Evolutionary conservation across 2,329 filamentous ascomycete species (phyloP), one percentile per base, ranked within the genome.

Genomic region (Fusarium protoensiforme): DNA sequence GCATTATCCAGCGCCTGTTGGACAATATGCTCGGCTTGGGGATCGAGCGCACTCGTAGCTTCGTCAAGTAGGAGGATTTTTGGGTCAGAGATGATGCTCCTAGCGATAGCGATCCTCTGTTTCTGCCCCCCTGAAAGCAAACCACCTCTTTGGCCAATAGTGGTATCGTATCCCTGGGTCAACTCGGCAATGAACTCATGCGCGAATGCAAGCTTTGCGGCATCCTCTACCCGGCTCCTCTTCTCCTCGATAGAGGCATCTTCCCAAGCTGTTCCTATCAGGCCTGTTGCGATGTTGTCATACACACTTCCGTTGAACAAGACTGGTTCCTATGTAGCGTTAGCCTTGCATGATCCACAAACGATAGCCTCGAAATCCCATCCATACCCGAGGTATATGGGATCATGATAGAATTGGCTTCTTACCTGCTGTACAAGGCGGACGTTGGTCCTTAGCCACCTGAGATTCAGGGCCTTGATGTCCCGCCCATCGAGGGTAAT

Each of bases 11-110:
- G 82, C 0, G 88, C 88, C 22, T 84, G 79, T 69, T 90, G 88
- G 1, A 91, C 88, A 16, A 87, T 82, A 1, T 82, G 79, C 53
- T 86, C 83, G 3, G 83, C 79, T 7, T 82, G 78, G 1, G 81
- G 77, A 54, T 84, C 82, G 18, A 85, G 77, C 1, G 90, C 88
- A 51, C 86, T 89, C 0, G 91, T 93, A 1, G 91, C 91, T 79
- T 93, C 91, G 69, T 93, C 91, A 2, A 93, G 81, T 18, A 93
- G 85, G 0, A 93, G 83, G 31, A 93, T 88, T 36, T 80, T 80
- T 0, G 83, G 83, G 39, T 83, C 74, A 7, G 79, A 80, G 33
- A 85, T 78, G 43, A 85, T 82, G 36, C 80, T 81, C 20, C 83
- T 78, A 5, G 83, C 83, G 66, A 93, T 92, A 2, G 90, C 43